phyloP scores from a whole-genome alignment of 164 flowering plant species.

The Tetrastigma voinierianum region DNA sequence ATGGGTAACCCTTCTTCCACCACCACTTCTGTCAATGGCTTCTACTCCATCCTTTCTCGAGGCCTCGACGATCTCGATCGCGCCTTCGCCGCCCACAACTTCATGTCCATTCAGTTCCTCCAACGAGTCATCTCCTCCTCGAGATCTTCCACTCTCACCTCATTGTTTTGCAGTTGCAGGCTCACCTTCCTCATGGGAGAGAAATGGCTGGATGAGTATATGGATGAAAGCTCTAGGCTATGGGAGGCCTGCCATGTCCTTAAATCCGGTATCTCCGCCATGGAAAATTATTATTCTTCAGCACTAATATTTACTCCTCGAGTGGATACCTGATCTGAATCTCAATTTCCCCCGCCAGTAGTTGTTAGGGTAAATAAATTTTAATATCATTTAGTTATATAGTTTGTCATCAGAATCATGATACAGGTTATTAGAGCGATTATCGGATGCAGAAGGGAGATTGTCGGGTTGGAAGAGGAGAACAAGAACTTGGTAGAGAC shows the following conservation, averaged over 20 bases:
- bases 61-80: conserved; percentile 20
- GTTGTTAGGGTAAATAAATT: background rate
- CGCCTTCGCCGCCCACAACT: conserved; percentile 11
- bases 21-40: conserved; percentile 18
- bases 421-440: conserved; percentile 35
- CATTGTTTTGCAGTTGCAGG: conserved; percentile 14
- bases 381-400: background rate
- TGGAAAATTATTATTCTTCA: conserved; percentile 18
- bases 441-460: conserved; percentile 25
- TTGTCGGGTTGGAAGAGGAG: conserved; percentile 23
- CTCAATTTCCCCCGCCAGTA: conserved; percentile 20
- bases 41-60: conserved; percentile 20
- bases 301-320: conserved; percentile 11
- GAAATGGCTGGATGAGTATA: conserved; percentile 35
- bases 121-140: conserved; percentile 21
- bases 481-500: conserved; percentile 30
- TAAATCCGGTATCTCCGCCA: conserved; percentile 21
- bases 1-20: conserved; percentile 20
- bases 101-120: conserved; percentile 28
- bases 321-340: conserved; percentile 11
- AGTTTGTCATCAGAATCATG: background rate
- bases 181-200: conserved; percentile 24
- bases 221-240: conserved; percentile 31
- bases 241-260: conserved; percentile 32
- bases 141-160: conserved; percentile 25